Percentiles rank a stretch among this genome's conserved stretches.
Conservation (phyloP, 1,284 basidiomycete species). For the Moniliella sp. region DNA sequence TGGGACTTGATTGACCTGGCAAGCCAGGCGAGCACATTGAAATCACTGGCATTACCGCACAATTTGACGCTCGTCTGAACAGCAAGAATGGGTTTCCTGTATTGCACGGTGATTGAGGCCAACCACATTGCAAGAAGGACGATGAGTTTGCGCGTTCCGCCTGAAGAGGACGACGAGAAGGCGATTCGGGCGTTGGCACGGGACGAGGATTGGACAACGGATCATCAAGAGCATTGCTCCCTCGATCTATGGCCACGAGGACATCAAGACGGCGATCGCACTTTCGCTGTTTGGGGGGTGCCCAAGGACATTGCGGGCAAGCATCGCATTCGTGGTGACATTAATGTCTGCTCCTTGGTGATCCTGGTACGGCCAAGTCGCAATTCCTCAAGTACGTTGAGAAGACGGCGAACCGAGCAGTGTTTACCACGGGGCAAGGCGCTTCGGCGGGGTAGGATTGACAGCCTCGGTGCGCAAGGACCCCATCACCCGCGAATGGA, state of each 20-base stretch:
- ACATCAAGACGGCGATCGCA: conserved; percentile 92
- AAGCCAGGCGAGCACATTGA: conserved; percentile 96
- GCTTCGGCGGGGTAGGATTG: conserved; percentile 89
- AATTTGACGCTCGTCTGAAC: conserved; percentile 92
- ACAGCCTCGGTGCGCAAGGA: conserved; percentile 95
- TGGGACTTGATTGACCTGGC: conserved; percentile 94
- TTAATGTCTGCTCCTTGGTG: conserved; percentile 80
- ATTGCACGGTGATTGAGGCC: conserved; percentile 85
- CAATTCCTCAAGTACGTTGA: conserved; percentile 98
- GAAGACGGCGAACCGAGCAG: conserved; percentile 82
- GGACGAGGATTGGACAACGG: conserved; percentile 83
- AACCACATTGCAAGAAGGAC: conserved; percentile 72
- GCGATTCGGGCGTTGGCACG: conserved; percentile 64
- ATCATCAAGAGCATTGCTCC: conserved; percentile 96
- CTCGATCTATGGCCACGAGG: conserved; percentile 92
- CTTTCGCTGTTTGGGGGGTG: conserved; percentile 76
- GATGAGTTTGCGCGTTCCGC: conserved; percentile 62
- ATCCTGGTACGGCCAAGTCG: conserved; percentile 94
- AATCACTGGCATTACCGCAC: conserved; percentile 76
- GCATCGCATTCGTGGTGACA: conserved; percentile 85
- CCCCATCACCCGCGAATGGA: conserved; percentile 91
- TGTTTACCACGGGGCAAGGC: conserved; percentile 96
- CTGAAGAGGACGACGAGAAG: conserved; percentile 90
- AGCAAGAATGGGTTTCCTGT: conserved; percentile 98
- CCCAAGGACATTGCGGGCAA: conserved; percentile 89